phyloP scores from a whole-genome alignment of 164 flowering plant species.

The Vitis amurensis region DNA sequence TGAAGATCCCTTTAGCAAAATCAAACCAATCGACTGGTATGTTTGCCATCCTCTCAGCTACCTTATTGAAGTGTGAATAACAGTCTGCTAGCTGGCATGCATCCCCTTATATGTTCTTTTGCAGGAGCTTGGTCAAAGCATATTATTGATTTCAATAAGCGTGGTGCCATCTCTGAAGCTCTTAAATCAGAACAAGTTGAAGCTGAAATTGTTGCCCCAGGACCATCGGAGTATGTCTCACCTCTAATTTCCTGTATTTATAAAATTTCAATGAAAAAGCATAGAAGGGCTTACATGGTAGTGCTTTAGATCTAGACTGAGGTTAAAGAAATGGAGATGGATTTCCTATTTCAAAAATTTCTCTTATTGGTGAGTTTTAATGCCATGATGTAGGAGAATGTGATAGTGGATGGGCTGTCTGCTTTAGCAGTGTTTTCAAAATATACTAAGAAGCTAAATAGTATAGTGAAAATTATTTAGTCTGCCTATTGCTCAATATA shows the following conservation, averaged over 20 bases:
- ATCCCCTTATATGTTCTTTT: background rate
- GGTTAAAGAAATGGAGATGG: no score
- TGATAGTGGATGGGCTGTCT: no score
- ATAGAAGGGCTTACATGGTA: background rate
- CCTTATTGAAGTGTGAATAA: background rate
- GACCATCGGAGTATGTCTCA: conserved; percentile 35
- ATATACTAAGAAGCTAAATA: no score
- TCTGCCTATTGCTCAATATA: no score
- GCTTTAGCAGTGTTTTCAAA: no score
- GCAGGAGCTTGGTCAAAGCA: conserved; percentile 19
- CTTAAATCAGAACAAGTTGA: conserved; percentile 34
- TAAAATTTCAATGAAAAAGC: background rate
- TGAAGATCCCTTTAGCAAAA: conserved; percentile 14
- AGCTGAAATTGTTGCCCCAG: conserved; percentile 26
- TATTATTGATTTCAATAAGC: conserved; percentile 16
- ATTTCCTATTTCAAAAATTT: no score
- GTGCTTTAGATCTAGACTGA: no score
- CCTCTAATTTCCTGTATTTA: conserved; percentile 13
- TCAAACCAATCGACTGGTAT: conserved; percentile 35
- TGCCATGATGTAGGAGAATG: no score
- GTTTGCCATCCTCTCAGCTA: background rate
- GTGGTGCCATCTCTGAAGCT: conserved; percentile 36
- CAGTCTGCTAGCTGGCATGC: background rate
- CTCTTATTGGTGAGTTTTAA: no score
- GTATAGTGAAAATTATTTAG: no score